Evolutionary conservation across 2,329 filamentous ascomycete genomes (phyloP).

Genomic region (Neopestalotiopsis clavispora): DNA sequence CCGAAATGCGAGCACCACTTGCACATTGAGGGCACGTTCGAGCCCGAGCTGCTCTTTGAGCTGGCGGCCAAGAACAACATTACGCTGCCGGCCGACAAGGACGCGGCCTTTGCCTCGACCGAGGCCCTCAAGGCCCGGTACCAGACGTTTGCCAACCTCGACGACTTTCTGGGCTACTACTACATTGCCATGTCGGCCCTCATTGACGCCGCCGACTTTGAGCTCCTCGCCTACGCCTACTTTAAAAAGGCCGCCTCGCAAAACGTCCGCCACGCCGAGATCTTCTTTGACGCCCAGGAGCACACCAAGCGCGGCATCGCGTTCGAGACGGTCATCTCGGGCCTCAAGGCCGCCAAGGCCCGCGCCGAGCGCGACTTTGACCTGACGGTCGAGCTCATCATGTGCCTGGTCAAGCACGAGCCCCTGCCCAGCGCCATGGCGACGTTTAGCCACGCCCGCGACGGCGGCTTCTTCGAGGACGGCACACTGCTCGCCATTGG

Average conservation of each 20-base stretch:
- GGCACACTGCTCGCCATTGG: constrained; percentile 67
- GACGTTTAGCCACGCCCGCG: constrained; percentile 47
- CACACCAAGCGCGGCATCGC: constrained; percentile 68
- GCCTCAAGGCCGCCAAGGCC: constrained; percentile 64
- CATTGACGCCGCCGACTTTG: constrained; percentile 69
- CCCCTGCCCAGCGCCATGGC: constrained; percentile 60
- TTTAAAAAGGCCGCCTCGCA: constrained; percentile 68
- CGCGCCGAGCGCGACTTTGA: constrained; percentile 67
- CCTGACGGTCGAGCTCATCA: constrained; percentile 69
- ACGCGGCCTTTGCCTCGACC: constrained; percentile 67
- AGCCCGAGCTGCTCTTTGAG: constrained; percentile 70
- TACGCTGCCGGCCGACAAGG: constrained; percentile 57
- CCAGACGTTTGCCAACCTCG: constrained; percentile 68
- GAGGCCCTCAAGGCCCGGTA: constrained; percentile 68
- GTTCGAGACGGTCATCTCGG: constrained; percentile 67
- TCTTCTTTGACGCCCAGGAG: constrained; percentile 83
- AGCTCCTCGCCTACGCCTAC: constrained; percentile 74
- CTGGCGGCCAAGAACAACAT: constrained; percentile 72
- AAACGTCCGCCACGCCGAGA: constrained; percentile 73
- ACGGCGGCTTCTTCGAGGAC: constrained; percentile 49
- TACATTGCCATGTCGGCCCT: constrained; percentile 78
- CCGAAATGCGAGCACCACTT: constrained; percentile 86
- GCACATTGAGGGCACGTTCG: constrained; percentile 78
- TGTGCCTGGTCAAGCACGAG: constrained; percentile 75
- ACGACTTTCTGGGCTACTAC: constrained; percentile 81